Evolutionary conservation across 2,329 filamentous ascomycete species (phyloP).

Genomic region (Phaeophleospora eucalypticola): DNA sequence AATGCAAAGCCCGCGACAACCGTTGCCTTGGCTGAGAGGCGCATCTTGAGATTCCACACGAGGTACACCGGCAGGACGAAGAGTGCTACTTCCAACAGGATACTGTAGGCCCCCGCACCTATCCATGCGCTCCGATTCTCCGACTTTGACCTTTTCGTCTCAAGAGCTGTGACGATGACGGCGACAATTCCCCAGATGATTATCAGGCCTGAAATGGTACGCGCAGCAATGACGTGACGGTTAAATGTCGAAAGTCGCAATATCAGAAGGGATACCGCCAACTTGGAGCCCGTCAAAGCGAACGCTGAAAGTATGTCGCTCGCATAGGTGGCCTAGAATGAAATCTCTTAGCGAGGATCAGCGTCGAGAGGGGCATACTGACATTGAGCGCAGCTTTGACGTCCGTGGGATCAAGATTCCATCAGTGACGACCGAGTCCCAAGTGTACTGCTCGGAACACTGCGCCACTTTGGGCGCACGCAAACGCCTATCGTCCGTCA

Average conservation of each 20-base stretch:
- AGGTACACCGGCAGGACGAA: constrained; percentile 14
- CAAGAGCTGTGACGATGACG: not conserved
- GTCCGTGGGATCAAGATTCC: not conserved
- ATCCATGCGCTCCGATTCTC: constrained; percentile 10
- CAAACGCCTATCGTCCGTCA: constrained; percentile 7
- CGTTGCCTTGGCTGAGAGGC: constrained; percentile 11
- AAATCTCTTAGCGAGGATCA: not conserved
- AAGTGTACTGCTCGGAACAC: constrained; percentile 11
- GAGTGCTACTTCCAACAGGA: constrained; percentile 11
- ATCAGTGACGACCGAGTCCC: constrained; percentile 11
- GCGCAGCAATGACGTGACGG: not conserved
- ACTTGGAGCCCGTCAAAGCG: constrained; percentile 13
- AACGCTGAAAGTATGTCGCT: constrained; percentile 12
- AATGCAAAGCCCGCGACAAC: constrained; percentile 16
- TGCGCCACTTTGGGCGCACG: constrained; percentile 8
- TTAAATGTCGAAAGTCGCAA: constrained; percentile 5
- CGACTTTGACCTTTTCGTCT: not conserved
- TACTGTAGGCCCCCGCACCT: constrained; percentile 11
- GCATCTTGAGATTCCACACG: constrained; percentile 14
- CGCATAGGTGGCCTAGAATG: constrained; percentile 7
- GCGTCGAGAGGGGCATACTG: not conserved
- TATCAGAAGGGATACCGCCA: constrained; percentile 16
- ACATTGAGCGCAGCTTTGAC: not conserved
- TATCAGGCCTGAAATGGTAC: not conserved
- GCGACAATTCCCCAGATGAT: not conserved